These are phyloP conservation scores for Sporothrix humicola DNA, from an alignment of 2,329 filamentous ascomycete species.

Conservation along the genomic window DNA sequence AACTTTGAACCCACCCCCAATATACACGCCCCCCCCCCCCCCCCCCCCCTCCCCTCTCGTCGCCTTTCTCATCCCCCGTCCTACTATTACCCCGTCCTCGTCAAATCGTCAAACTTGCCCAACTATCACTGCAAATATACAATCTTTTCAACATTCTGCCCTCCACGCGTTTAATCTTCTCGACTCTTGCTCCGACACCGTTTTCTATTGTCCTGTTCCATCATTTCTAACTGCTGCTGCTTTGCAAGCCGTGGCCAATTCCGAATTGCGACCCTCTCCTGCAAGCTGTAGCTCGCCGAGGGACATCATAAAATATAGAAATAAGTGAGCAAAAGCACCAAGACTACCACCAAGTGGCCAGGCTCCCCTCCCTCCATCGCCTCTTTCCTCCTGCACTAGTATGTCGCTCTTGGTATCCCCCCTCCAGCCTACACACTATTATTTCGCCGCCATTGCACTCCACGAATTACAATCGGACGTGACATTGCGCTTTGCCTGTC, in stretches of 20 bases:
- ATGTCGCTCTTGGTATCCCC: conserved; percentile 21
- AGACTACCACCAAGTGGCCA: conserved; percentile 14
- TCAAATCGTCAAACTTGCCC: conserved; percentile 14
- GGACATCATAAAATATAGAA: conserved; percentile 18
- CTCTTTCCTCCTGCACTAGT: conserved; percentile 29
- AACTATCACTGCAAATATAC: not conserved
- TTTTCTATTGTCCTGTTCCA: conserved; percentile 27
- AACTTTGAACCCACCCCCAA: conserved; percentile 2
- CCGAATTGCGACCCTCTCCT: conserved; percentile 22
- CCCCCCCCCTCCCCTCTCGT: not conserved
- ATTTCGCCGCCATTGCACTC: conserved; percentile 15
- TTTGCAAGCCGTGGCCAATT: conserved; percentile 20
- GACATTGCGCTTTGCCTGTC: conserved; percentile 16
- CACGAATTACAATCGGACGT: conserved; percentile 13
- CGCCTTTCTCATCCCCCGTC: not conserved
- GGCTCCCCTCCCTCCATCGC: conserved; percentile 4
- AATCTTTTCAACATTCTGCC: not conserved
- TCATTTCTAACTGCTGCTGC: conserved; percentile 22
- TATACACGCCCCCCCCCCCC: too few relatives aligned
- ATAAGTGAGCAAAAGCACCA: conserved; percentile 9
- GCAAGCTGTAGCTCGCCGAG: conserved; percentile 25
- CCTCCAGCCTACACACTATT: conserved; percentile 13
- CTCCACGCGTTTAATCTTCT: conserved; percentile 2
- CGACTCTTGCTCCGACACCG: conserved; percentile 13
- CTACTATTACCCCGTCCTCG: conserved; percentile 10